Evolutionary conservation across 73 alveolate species (phyloP), one percentile per base, ranked within the genome.

Genomic region (Paramecium pentaurelia): DNA sequence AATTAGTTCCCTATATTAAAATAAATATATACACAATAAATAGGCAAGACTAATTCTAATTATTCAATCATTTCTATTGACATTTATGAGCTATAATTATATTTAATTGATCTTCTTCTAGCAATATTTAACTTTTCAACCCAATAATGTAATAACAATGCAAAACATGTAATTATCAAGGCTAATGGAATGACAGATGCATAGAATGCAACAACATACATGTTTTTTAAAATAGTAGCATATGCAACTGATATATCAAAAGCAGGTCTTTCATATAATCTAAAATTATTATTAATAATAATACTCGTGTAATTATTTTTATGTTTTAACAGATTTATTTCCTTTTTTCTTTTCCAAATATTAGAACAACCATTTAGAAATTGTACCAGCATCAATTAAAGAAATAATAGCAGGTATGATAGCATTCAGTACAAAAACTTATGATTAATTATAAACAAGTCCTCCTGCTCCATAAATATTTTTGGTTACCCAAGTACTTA

Each of bases 131-230:
- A 22, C 32, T 89, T 89, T 30, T 89, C 94, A 54, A 89, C 71
- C 94, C 94, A 89, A 71, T 89, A 89, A 11, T 71, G 86, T 0
- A 71, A 34, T 10, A 89, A 32, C 2, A 89, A 47, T 30, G 92
- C 94, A 22, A 89, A 12, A 38, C 86, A 60, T 12, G 90, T 60
- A 71, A 71, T 47, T 2, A 89, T 54, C 2, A 89, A 47, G 9
- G 88, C 94, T 6, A 89, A 30, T 0, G 94, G 94, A 71, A 89
- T 64, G 16, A 89, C 75, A 16, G 94, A 59, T 0, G 94, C 86
- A 59, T 89, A 89, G 59, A 89, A 89, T 30, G 94, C 94, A 45
- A 71, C 91, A 16, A 89, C 77, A 45, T 71, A 89, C 94, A 89
- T 89, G 34, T 77, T 89, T 47, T 71, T 89, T 14, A 89, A 71